Evolutionary conservation across 2,329 filamentous ascomycete species (phyloP), one percentile per base, ranked within the genome.

Genomic region (Cordyceps sp.): DNA sequence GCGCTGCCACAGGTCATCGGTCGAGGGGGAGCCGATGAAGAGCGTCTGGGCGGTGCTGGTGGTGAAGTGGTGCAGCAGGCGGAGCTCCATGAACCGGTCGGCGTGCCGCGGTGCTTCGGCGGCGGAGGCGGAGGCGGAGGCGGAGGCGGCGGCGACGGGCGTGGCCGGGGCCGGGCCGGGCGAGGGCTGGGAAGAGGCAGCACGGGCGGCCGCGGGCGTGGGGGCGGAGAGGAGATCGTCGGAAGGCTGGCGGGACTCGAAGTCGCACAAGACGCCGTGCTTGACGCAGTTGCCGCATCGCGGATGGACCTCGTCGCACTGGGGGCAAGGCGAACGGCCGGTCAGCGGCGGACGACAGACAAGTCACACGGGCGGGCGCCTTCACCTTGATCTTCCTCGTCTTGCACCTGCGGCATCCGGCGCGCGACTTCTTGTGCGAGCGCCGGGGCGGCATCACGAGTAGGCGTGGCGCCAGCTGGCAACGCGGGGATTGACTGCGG

Each of bases 351-450:
- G 13, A 20, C 13, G 15, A 14, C 15, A 16, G 8, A 18, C 10
- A 15, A 15, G 26, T 5, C 26, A 18, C 14, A 16, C 14, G 29
- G n/a, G 19, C 10, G 13, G n/a, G n/a, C 9, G 14, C 21, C 33
- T 45, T 30, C 53, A 75, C 73, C 68, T 80, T 80, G 47, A 80
- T 77, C 52, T 79, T 79, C 38, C 75, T 61, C 34, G 61, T 59
- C 54, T 79, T 80, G 53, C 75, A 80, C 36, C 69, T 59, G 38
- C 65, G 62, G 44, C 75, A 80, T 29, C 75, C 75, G 32, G 73
- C 66, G 41, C 75, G 65, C 35, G 72, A 78, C 57, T 78, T 80
- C 48, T 76, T 79, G 52, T 80, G 75, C 26, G 73, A 75, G 48
- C 73, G 62, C 45, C 73, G 60, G 20, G 73, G 73, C 37, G 73